phyloP scores from a whole-genome alignment of 164 flowering plant species.

The Vitis amurensis region DNA sequence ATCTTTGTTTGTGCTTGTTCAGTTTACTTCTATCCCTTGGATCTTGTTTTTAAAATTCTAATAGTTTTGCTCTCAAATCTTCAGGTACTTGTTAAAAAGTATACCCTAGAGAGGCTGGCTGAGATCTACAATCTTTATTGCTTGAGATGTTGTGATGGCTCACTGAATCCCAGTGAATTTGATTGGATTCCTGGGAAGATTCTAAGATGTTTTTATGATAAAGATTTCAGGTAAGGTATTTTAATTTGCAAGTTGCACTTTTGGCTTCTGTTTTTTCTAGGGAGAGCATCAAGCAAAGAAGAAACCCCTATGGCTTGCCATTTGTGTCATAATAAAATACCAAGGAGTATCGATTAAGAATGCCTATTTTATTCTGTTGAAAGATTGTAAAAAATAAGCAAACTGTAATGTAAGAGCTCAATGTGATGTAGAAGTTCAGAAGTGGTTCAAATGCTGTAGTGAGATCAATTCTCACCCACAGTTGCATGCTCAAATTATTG shows the following conservation, averaged over 20 bases:
- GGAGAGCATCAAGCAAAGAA: too few species aligned
- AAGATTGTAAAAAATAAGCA: too few species aligned
- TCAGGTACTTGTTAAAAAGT: slow-evolving; percentile 81
- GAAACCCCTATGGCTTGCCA: too few species aligned
- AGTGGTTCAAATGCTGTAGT: too few species aligned
- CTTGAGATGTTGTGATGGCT: slow-evolving; percentile 41
- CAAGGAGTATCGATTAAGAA: too few species aligned
- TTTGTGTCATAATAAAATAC: too few species aligned
- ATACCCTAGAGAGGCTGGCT: slow-evolving; percentile 90
- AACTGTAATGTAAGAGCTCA: too few species aligned
- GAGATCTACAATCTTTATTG: slow-evolving; percentile 68
- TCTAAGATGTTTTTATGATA: slow-evolving; percentile 87
- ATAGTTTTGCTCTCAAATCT: slow-evolving; percentile 14
- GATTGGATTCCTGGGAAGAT: slow-evolving; percentile 97
- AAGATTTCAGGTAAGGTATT: slow-evolving; percentile 77
- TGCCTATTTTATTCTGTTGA: too few species aligned
- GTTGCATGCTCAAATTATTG: too few species aligned
- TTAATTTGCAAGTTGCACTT: background rate
- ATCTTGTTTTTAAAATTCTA: background rate
- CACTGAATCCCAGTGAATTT: slow-evolving; percentile 38
- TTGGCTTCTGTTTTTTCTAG: background rate
- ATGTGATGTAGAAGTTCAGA: too few species aligned
- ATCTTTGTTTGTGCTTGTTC: background rate
- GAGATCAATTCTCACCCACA: too few species aligned
- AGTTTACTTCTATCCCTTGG: background rate